These are phyloP conservation scores for Apiospora kogelbergensis DNA, from an alignment of 2,329 filamentous ascomycete species.

Conservation along the genomic window DNA sequence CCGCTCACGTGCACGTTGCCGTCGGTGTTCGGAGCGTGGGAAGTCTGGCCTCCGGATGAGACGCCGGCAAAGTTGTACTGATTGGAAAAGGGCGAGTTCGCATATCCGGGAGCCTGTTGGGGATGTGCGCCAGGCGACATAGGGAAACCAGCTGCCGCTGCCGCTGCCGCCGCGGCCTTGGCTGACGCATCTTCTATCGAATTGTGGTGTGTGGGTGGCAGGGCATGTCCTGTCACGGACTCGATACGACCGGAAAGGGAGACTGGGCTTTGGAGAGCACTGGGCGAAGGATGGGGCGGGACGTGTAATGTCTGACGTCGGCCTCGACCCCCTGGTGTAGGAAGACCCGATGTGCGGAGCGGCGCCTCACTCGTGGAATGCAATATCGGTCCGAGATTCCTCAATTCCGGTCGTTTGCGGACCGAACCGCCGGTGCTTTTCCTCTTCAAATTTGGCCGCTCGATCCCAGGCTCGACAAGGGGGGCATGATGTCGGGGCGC, in stretches of 20 bases:
- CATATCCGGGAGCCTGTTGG: conserved; percentile 31
- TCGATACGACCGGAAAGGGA: conserved; percentile 37
- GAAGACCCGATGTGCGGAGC: conserved; percentile 28
- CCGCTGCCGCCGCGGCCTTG: conserved; percentile 35
- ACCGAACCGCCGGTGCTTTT: conserved; percentile 44
- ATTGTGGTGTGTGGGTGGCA: conserved; percentile 27
- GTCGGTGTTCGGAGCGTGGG: conserved; percentile 13
- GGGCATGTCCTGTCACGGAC: conserved; percentile 25
- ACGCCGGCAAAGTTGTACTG: conserved; percentile 42
- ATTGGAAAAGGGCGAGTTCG: conserved; percentile 39
- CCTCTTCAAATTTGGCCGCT: conserved; percentile 46
- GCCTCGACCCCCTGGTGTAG: conserved; percentile 30
- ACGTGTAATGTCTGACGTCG: conserved; percentile 40
- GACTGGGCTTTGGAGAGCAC: conserved; percentile 38
- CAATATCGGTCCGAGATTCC: conserved; percentile 35
- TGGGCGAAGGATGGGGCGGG: conserved; percentile 38
- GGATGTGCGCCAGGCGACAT: conserved; percentile 27
- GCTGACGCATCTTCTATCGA: conserved; percentile 29
- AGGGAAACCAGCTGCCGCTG: conserved; percentile 40
- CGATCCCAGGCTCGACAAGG: conserved; percentile 20
- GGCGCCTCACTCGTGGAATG: conserved; percentile 27
- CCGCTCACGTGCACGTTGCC: conserved; percentile 30
- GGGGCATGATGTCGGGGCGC: conserved; percentile 35
- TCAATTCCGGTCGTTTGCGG: conserved; percentile 40
- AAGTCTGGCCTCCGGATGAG: conserved; percentile 22